Conservation (phyloP, 768 basidiomycete genomes). For the Sistotremastrum niveocremeum region DNA sequence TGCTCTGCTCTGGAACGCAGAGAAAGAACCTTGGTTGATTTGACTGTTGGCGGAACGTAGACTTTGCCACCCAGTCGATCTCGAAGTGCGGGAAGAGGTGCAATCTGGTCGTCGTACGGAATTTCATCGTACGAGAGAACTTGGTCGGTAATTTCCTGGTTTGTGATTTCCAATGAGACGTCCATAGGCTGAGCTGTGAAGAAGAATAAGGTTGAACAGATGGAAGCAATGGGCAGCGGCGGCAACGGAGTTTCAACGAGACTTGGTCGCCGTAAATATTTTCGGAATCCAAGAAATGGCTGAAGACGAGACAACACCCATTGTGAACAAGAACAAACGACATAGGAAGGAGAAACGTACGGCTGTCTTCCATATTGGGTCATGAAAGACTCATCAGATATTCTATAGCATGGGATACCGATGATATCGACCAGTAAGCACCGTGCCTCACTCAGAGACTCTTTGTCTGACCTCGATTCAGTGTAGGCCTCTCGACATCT, state of each 20-base stretch:
- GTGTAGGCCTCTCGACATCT: not conserved
- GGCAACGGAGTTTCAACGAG: too few species aligned
- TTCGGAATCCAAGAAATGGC: too few species aligned
- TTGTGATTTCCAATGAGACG: too few species aligned
- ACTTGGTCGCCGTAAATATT: too few species aligned
- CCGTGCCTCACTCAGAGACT: not conserved
- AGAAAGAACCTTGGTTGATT: too few species aligned
- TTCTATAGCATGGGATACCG: constrained; percentile 87
- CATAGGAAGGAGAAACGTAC: constrained; percentile 92
- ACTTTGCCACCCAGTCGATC: too few species aligned
- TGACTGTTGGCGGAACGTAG: too few species aligned
- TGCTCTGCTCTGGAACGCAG: too few species aligned
- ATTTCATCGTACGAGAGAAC: constrained; percentile 24
- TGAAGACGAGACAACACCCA: constrained; percentile 25
- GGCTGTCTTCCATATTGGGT: constrained; percentile 15
- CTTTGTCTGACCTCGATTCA: not conserved
- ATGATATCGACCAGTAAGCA: constrained; percentile 95
- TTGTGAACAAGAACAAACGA: constrained; percentile 72
- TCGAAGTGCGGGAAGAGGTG: constrained; percentile 4
- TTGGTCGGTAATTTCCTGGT: too few species aligned
- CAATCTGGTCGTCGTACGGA: constrained; percentile 44
- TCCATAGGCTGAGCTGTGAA: too few species aligned
- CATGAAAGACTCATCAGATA: constrained; percentile 6
- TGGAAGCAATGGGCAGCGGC: too few species aligned
- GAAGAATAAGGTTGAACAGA: too few species aligned